Percentiles rank a stretch among this genome's conserved stretches.
Evolutionary conservation across 2,329 filamentous ascomycete species (phyloP).

Genomic region (Sporothrix dimorphospora): DNA sequence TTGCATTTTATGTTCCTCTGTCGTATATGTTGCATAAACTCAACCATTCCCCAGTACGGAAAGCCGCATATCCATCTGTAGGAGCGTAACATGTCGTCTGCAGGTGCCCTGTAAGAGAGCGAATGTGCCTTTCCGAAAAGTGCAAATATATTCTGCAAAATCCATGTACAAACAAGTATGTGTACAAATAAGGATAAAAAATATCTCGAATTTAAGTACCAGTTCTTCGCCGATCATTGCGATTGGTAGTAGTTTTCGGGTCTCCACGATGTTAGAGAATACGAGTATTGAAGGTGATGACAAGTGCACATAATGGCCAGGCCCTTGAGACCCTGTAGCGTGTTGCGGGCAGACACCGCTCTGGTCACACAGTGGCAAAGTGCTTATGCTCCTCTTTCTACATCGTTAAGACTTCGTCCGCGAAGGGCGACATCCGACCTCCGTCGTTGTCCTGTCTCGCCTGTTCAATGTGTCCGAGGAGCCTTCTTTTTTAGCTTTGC

Average conservation of each 20-base stretch:
- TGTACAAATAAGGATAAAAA: not conserved
- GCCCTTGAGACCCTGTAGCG: not conserved
- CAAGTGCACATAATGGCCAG: not conserved
- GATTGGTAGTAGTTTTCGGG: not conserved
- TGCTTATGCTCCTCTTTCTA: not conserved
- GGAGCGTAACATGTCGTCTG: not conserved
- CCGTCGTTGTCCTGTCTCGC: not conserved
- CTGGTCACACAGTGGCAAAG: constrained; percentile 6
- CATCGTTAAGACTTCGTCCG: not conserved
- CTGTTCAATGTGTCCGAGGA: not conserved
- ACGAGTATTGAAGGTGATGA: not conserved
- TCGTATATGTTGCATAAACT: constrained; percentile 8
- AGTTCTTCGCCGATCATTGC: not conserved
- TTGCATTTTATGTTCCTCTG: not conserved
- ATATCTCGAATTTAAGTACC: not conserved
- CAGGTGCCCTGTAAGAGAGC: constrained; percentile 1
- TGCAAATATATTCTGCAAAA: no score
- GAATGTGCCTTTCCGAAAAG: not conserved
- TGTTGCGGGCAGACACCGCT: constrained; percentile 4
- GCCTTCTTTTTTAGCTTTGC: not conserved
- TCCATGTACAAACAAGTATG: no score
- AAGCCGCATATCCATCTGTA: constrained; percentile 17
- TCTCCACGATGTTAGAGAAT: not conserved
- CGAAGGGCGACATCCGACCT: constrained; percentile 7
- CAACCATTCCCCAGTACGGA: not conserved